Evolutionary conservation across 768 basidiomycete genomes (phyloP), one percentile per base, ranked within the genome.

Genomic region (Suillus subaureus): DNA sequence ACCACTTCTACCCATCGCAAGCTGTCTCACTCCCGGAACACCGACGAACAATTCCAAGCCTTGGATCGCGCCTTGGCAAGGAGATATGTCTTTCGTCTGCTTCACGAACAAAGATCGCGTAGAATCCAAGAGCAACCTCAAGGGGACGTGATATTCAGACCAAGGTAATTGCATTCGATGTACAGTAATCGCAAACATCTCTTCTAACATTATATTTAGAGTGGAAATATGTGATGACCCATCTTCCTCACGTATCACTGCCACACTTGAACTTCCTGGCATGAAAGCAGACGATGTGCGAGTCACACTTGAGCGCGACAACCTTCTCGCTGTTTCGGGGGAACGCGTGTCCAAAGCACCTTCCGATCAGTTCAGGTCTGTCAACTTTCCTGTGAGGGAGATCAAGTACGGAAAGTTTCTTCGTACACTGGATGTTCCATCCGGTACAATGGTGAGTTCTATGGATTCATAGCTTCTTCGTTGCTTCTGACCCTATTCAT

Each of bases 141-240:
- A 70, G 72, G 72, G 62, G 73, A 61, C 63, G 71, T 78, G 21
- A 70, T 78, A 40, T 78, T 78, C 58, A 77, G 66, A 37, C 75
- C 75, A n/a, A 70, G 75, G 77, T 77, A 63, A 40, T 70, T 58
- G 18, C 43, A 51, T 3, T 61, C 23, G 2, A 15, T 15, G 39
- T 43, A 33, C 18, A 37, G 58, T 9, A 6, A 4, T 62, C 12
- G 18, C 28, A 28, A 8, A 35, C 21, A n/a, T 67, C 67, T 62
- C 9, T 21, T 21, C 69, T 77, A 18, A 77, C 49, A 21, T 37
- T 7, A 31, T 40, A 61, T 31, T 37, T 64, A 82, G 81, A 52
- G 75, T 81, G 64, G 81, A 82, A 62, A 35, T 82, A 31, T 81
- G 72, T 62, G 79, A 82, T 67, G 77, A 80, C 49, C 74, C 77